Base-by-base conservation (phyloP, 805 yeast species). In the Lachancea meyersii region DNA sequence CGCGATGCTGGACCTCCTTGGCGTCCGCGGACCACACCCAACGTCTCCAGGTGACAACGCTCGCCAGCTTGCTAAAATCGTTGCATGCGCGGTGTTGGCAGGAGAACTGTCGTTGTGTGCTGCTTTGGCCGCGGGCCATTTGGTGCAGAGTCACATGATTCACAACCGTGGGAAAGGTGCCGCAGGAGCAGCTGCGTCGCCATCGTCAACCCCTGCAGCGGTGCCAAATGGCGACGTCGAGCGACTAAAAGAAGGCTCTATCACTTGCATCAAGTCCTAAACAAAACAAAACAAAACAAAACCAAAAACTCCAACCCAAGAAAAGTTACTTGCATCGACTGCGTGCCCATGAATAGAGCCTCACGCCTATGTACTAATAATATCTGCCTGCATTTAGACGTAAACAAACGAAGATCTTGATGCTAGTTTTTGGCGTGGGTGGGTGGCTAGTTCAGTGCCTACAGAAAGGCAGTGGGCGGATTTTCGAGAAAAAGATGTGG, bases 81-180 rank as follows among this genome's bases (percentile, higher is more conserved):
- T 93, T 44, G 98, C 98, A 1, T 80, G 94, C 40, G 89, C 94
- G 27, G 98, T 93, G 16, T 76, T 93, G 54, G 96, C 97, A 0
- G 97, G 96, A 34, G 99, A 93, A 65, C 73, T 93, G 44, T 91
- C 97, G 2, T 75, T 93, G 53, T 84, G 95, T 68, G 76, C 96
- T 38, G 99, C 99, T 1, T 77, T 93, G 52, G 97, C 97, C 8
- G 97, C 97, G 22, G 99, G 99, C 37, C 99, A 93, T 68, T 75
- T 93, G 55, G 99, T 93, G 30, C 95, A 87, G 71, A 83, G 95
- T 53, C 99, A 93, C 67, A 93, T 93, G 98, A 80, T 79, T 46
- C 96, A 84, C 61, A 93, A 93, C 72, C 81, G 98, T 65, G 75
- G 78, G 42, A 74, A 73, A 45, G 46, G 60, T 8, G 51, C 65